Evolutionary conservation across 139 green algal genomes (phyloP).

Genomic region (Desmodesmus armatus): DNA sequence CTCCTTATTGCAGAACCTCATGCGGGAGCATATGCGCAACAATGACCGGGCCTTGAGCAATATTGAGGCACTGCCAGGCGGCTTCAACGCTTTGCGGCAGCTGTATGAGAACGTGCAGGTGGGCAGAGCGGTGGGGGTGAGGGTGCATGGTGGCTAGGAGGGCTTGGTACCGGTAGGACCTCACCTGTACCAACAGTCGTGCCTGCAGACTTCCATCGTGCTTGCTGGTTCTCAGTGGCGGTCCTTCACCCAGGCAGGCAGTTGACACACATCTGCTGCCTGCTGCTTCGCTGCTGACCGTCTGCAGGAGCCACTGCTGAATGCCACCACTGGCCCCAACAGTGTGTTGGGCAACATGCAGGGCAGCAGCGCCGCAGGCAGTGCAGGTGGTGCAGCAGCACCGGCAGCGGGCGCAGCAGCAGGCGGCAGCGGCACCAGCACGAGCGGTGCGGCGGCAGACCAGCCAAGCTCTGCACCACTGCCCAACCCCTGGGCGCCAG

Average conservation of each 20-base stretch:
- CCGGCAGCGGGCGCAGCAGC: not conserved
- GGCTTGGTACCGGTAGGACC: too few relatives aligned
- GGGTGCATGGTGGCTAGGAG: too few relatives aligned
- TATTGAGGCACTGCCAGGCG: slow-evolving; percentile 94
- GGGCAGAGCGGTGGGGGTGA: too few relatives aligned
- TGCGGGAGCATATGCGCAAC: slow-evolving; percentile 95
- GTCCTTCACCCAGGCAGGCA: too few relatives aligned
- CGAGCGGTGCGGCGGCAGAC: slow-evolving; percentile 21
- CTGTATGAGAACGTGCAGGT: slow-evolving; percentile 92
- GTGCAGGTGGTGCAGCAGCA: slow-evolving; percentile 37
- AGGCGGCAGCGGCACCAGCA: not conserved
- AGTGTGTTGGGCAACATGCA: slow-evolving; percentile 73
- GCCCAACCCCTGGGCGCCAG: slow-evolving; percentile 94
- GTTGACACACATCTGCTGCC: too few relatives aligned
- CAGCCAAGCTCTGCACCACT: slow-evolving; percentile 82
- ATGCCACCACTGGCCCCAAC: slow-evolving; percentile 67
- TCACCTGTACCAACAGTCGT: too few relatives aligned
- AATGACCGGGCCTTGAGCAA: slow-evolving; percentile 92
- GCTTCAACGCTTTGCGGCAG: slow-evolving; percentile 94
- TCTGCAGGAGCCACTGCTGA: slow-evolving; percentile 84
- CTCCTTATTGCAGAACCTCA: slow-evolving; percentile 84
- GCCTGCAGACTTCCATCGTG: not conserved
- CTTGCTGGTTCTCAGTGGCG: not conserved
- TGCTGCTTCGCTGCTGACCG: too few relatives aligned
- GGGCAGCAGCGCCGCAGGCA: slow-evolving; percentile 52